These are phyloP conservation scores for Penicillium fuscoglaucum DNA, from an alignment of 2,329 filamentous ascomycete species.

Conservation along the genomic window DNA sequence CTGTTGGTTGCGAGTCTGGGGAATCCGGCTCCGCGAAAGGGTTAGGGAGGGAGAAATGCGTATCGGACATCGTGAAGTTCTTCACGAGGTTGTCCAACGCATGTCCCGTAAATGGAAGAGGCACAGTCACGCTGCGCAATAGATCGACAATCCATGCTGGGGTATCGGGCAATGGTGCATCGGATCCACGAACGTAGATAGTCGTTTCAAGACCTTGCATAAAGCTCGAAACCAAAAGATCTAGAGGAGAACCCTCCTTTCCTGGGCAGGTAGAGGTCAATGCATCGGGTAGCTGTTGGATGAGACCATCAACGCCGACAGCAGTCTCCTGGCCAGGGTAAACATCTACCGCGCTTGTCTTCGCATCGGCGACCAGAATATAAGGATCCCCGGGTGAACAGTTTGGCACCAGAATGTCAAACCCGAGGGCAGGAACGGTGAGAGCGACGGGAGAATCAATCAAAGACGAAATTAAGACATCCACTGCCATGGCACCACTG, in stretches of 20 bases:
- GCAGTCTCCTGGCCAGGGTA: constrained; percentile 66
- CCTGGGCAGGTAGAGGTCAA: constrained; percentile 74
- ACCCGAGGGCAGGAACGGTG: constrained; percentile 74
- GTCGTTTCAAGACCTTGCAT: constrained; percentile 76
- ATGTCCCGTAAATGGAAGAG: constrained; percentile 78
- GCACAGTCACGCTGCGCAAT: constrained; percentile 76
- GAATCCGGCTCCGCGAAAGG: constrained; percentile 73
- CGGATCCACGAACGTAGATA: constrained; percentile 79
- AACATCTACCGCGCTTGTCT: constrained; percentile 66
- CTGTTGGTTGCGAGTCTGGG: constrained; percentile 70
- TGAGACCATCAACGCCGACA: constrained; percentile 68
- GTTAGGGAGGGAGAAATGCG: constrained; percentile 82
- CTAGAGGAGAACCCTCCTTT: constrained; percentile 77
- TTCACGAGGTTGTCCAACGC: constrained; percentile 80
- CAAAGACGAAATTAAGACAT: constrained; percentile 69
- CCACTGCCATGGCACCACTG: constrained; percentile 71
- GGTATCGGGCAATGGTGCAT: constrained; percentile 63
- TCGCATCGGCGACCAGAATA: constrained; percentile 76
- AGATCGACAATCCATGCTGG: constrained; percentile 82
- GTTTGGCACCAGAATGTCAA: constrained; percentile 81
- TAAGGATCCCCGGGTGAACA: constrained; percentile 70
- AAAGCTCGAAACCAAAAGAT: constrained; percentile 76
- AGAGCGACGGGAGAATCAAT: constrained; percentile 80
- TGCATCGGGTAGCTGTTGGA: constrained; percentile 71
- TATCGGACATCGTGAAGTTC: constrained; percentile 82